A percentile compares a stretch with the other conserved stretches of the same genome.
Evolutionary conservation across 345 rosid species (phyloP).

Genomic region (Arabis alpina): DNA sequence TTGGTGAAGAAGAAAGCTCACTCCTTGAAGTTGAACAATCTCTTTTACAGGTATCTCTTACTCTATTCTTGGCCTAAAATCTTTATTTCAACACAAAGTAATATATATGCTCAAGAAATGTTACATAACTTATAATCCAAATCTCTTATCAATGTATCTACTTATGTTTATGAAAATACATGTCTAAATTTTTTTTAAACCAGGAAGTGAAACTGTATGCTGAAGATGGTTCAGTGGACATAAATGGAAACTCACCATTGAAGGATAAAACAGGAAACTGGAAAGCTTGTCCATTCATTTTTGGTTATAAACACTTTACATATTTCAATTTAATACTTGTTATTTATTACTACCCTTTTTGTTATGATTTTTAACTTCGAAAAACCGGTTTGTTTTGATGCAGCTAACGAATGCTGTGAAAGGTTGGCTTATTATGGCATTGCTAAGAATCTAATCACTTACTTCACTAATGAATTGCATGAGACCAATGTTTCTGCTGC

Average conservation of each 20-base stretch:
- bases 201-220: slow-evolving; percentile 56
- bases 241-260: slow-evolving; percentile 60
- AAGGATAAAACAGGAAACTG: slow-evolving; percentile 69
- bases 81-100: background rate
- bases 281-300: slow-evolving; percentile 84
- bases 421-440: slow-evolving; percentile 63
- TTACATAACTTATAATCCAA: background rate
- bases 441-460: slow-evolving; percentile 38
- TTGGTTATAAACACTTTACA: slow-evolving; percentile 47
- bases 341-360: background rate
- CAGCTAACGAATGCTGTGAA: slow-evolving; percentile 44
- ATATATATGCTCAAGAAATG: background rate
- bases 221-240: slow-evolving; percentile 86
- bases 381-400: background rate
- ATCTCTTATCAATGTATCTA: no score
- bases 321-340: background rate
- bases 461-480: slow-evolving; percentile 32
- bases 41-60: slow-evolving; percentile 47
- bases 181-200: slow-evolving; percentile 27
- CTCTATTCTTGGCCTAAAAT: background rate
- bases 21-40: slow-evolving; percentile 53
- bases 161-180: background rate
- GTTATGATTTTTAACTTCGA: background rate
- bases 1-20: slow-evolving; percentile 55
- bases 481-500: slow-evolving; percentile 43